Percentiles rank a stretch among this genome's conserved stretches.
Evolutionary conservation across 345 rosid genomes (phyloP).

Genomic region (Camelina neglecta): DNA sequence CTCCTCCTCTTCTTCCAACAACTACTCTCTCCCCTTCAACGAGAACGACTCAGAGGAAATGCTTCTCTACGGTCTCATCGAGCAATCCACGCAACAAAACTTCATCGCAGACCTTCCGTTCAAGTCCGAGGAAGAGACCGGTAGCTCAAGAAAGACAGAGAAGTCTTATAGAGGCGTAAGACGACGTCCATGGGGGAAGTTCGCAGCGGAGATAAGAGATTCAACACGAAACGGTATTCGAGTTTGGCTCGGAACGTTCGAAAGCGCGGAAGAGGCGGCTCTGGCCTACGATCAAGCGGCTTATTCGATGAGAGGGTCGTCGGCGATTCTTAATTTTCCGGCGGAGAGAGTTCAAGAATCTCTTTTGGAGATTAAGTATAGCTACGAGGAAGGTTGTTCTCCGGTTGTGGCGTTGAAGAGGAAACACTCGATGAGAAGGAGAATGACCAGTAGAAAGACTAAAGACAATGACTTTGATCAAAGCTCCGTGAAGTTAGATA

Average conservation of each 20-base stretch:
- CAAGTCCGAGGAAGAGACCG: neutral
- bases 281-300: slow-evolving; percentile 80
- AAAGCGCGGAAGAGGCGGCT: slow-evolving; percentile 79
- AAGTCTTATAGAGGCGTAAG: slow-evolving; percentile 74
- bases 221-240: slow-evolving; percentile 65
- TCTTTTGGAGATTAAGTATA: slow-evolving; percentile 59
- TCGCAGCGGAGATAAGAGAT: slow-evolving; percentile 81
- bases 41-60: slow-evolving; percentile 95
- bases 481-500: slow-evolving; percentile 46
- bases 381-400: slow-evolving; percentile 66
- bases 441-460: slow-evolving; percentile 49
- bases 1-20: slow-evolving; percentile 31
- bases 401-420: slow-evolving; percentile 91
- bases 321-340: slow-evolving; percentile 66
- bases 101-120: slow-evolving; percentile 10
- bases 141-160: slow-evolving; percentile 47
- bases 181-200: slow-evolving; percentile 83
- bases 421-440: slow-evolving; percentile 74
- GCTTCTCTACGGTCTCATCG: slow-evolving; percentile 71
- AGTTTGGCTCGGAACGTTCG: slow-evolving; percentile 80
- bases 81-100: slow-evolving; percentile 42
- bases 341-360: slow-evolving; percentile 74
- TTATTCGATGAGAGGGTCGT: slow-evolving; percentile 65
- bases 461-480: slow-evolving; percentile 45
- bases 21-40: slow-evolving; percentile 71